Conservation (phyloP, 192 early-diverging fungal genomes). For the Borealophlyctis nickersoniae region DNA sequence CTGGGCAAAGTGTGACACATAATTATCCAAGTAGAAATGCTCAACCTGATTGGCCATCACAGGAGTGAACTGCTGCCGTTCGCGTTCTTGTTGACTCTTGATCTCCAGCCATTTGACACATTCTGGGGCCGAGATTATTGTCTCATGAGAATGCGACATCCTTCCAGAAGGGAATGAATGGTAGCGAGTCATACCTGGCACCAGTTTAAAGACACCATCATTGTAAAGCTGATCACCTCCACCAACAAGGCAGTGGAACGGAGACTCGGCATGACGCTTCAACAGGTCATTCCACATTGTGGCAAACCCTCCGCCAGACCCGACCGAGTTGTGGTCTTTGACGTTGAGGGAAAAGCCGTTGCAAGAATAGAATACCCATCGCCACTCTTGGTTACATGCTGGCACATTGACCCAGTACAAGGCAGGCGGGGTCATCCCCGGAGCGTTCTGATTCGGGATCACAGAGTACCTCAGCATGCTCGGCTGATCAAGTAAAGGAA, state of each 20-base stretch:
- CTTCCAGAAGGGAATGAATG: constrained; percentile 19
- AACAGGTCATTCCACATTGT: constrained; percentile 29
- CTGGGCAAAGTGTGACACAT: constrained; percentile 8
- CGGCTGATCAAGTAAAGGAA: no score
- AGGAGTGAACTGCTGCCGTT: constrained; percentile 1
- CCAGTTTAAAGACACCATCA: constrained; percentile 18
- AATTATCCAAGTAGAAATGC: constrained; percentile 7
- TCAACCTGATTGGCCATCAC: background rate
- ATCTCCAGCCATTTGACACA: constrained; percentile 15
- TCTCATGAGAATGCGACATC: constrained; percentile 1
- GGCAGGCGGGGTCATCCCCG: no score
- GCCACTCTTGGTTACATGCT: constrained; percentile 19
- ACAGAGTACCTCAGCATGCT: no score
- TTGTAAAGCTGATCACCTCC: constrained; percentile 43
- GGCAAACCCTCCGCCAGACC: constrained; percentile 10
- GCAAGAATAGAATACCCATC: constrained; percentile 18
- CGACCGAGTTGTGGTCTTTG: no score
- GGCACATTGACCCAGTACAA: no score
- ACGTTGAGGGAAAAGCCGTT: constrained; percentile 11
- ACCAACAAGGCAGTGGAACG: constrained; percentile 25
- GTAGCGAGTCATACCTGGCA: background rate
- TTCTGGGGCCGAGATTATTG: no score
- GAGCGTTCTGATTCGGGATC: no score
- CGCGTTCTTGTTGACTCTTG: constrained; percentile 19
- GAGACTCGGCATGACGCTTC: constrained; percentile 8